These are phyloP conservation scores for Russula sp. DNA, from an alignment of 768 basidiomycete species.

Conservation along the genomic window DNA sequence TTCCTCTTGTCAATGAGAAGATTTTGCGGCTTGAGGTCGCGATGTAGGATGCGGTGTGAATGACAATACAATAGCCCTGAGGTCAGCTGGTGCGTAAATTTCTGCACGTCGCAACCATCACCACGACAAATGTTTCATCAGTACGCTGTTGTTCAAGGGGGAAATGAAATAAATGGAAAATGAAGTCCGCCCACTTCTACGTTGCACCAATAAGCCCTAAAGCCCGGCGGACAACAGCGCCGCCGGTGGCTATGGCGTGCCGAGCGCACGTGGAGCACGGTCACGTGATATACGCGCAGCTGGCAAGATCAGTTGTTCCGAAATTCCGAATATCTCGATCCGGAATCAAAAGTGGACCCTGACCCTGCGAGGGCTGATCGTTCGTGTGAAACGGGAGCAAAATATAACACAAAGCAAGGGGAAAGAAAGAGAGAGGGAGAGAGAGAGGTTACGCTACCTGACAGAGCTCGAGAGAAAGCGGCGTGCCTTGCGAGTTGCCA, in stretches of 20 bases:
- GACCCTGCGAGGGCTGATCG: conserved; percentile 23
- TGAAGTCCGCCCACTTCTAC: neutral
- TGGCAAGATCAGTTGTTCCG: neutral
- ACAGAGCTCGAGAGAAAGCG: conserved; percentile 64
- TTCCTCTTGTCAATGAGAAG: conserved; percentile 44
- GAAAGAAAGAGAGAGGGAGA: neutral
- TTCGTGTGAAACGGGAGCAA: conserved; percentile 20
- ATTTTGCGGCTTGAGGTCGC: conserved; percentile 52
- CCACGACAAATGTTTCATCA: neutral
- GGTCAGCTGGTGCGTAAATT: conserved; percentile 92
- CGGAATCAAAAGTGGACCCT: conserved; percentile 2
- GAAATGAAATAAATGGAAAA: neutral
- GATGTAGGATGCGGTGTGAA: conserved; percentile 48
- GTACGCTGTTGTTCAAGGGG: neutral
- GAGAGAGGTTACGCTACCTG: conserved; percentile 54
- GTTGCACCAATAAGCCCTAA: neutral
- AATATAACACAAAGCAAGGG: conserved; percentile 21
- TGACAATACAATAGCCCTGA: conserved; percentile 73
- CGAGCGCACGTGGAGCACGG: neutral
- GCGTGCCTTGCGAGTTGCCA: conserved; percentile 60
- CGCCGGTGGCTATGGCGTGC: neutral
- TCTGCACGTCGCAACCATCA: conserved; percentile 41
- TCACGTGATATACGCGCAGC: conserved; percentile 14
- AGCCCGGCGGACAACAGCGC: neutral
- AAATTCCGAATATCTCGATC: conserved; percentile 23